Conservation (phyloP, 257 asterid species). For the Solanum neorickii region DNA sequence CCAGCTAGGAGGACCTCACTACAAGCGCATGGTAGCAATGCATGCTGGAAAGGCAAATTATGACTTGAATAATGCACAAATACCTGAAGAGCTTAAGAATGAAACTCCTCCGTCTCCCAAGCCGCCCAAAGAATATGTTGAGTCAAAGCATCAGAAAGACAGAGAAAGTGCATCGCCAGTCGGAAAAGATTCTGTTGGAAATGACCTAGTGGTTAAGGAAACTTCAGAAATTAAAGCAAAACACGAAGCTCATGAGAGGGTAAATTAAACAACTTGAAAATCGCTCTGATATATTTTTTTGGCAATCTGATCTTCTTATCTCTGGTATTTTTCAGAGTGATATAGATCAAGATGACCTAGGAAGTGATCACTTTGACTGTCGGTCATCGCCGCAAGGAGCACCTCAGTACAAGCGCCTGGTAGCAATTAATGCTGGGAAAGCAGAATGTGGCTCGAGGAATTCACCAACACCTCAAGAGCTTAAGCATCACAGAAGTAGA, state of each 20-base stretch:
- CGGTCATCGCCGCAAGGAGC: neutral
- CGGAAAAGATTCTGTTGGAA: constrained; percentile 43
- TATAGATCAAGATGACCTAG: neutral
- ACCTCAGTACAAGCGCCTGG: neutral
- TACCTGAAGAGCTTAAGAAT: neutral
- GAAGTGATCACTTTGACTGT: neutral
- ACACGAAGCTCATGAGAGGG: constrained; percentile 12
- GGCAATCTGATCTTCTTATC: neutral
- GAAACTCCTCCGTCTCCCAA: neutral
- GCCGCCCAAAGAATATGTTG: neutral
- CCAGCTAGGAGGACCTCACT: neutral
- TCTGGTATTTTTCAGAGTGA: neutral
- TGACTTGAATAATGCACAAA: neutral
- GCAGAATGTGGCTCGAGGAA: neutral
- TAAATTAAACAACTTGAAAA: neutral
- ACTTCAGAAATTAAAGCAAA: neutral
- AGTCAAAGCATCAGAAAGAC: neutral
- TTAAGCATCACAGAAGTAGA: neutral
- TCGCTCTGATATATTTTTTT: neutral
- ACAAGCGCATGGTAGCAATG: neutral
- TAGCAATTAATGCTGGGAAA: neutral
- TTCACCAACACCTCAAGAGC: neutral
- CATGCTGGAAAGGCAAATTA: neutral
- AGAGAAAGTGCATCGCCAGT: constrained; percentile 17
- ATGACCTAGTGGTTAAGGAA: constrained; percentile 20